Evolutionary conservation across 2,329 filamentous ascomycete species (phyloP), one percentile per base, ranked within the genome.

Genomic region (Trichoderma semiorbis): DNA sequence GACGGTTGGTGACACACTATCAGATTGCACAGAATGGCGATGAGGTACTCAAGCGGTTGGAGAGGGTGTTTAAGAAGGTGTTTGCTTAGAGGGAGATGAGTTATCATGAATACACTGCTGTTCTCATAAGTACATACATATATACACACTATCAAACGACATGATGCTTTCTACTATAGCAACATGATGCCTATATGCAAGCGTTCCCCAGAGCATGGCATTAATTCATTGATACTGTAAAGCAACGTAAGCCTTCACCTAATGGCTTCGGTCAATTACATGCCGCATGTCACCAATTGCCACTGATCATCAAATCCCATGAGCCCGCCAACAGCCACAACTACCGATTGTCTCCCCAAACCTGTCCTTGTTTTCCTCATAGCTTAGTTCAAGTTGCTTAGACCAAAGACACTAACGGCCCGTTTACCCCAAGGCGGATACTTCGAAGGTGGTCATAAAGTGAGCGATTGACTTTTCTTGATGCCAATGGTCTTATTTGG

Each of bases 11-110:
- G 69, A 83, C 83, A 55, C 85, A 84, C 72, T 87, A 86, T 73
- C 86, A 95, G 84, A 90, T 93, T 74, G 89, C 89, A 18, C 82
- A 87, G 78, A 86, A 86, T 73, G 81, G 81, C 4, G 88, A 90
- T 1, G 88, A 90, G 75, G 88, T 91, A 2, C 82, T 94, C 60
- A 78, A 82, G 28, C 83, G 84, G 70, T 79, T 93, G 36, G 86
- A 87, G 72, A 81, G 83, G 64, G 83, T 91, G 6, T 91, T 93
- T 74, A 74, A 75, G 36, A 76, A 76, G 71, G 76, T 81, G 16
- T 76, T 83, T 47, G 70, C 74, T 3, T 76, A 77, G 60, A n/a
- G 7, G 11, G 34, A 21, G 55, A 34, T 8, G 55, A 32, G 10
- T 3, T n/a, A 5, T 32, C 18, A 5, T 34, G 28, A 14, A 34